Evolutionary conservation across 2,329 filamentous ascomycete genomes (phyloP), one percentile per base, ranked within the genome.

Genomic region (Mollisiaceae sp.): DNA sequence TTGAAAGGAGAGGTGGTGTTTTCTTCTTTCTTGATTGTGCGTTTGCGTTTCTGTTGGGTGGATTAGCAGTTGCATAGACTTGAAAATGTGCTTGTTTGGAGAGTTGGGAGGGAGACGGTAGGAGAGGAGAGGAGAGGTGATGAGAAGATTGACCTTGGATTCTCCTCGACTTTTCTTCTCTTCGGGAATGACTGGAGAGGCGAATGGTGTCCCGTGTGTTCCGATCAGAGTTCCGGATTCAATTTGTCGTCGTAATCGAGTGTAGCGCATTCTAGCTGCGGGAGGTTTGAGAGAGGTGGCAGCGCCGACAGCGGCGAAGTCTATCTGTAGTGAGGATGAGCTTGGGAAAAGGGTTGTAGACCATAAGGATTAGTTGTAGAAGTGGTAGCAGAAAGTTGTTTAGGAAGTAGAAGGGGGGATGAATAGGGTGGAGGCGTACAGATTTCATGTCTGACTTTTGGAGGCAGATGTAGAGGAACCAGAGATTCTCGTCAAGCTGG

Each of bases 391-490:
- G 27, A 9, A 50, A 38, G 38, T 35, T 43, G 9, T 39, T 12
- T 62, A 55, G 14, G 22, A 2, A 54, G 50, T 27, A 20, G 1
- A 32, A 4, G 11, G 24, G 32, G 24, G 8, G 24, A 14, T 8
- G n/a, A 27, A 54, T 35, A 12, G 27, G 24, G 22, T n/a, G 50
- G 20, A 60, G 63, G 72, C 77, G 69, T 74, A 79, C 79, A n/a
- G 70, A 70, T 69, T 75, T 77, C 68, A 74, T 72, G 50, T 79
- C 76, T 6, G 77, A 77, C 59, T 77, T 77, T 65, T 78, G 73
- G 27, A 81, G 71, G 67, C 78, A 81, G 36, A 77, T 73, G 69
- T 79, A 81, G 32, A 82, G 74, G 66, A 82, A 81, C 70, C 75
- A 74, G 35, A 80, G 70, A 64, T 76, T 78, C 60, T 77, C 76